These are phyloP conservation scores for Heritiera fomes DNA, from an alignment of 345 rosid species.

Conservation along the genomic window DNA sequence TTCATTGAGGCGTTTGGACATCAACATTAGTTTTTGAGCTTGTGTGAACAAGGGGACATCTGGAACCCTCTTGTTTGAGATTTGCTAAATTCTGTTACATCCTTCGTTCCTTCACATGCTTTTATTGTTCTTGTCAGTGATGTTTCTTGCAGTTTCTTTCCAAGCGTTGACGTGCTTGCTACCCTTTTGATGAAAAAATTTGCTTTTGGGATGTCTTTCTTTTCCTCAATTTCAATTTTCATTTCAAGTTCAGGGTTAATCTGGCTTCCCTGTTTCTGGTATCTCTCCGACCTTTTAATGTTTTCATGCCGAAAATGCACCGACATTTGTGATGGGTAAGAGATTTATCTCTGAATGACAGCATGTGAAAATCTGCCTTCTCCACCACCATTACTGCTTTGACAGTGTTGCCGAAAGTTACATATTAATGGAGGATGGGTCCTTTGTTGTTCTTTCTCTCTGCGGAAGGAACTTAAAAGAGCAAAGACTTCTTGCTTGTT, in stretches of 20 bases:
- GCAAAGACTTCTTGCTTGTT: too few relatives aligned
- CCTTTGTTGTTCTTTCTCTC: neutral
- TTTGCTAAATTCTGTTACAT: neutral
- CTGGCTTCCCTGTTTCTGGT: neutral
- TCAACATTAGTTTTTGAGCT: neutral
- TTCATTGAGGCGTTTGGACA: neutral
- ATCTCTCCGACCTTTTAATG: neutral
- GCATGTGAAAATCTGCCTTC: neutral
- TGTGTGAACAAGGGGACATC: neutral
- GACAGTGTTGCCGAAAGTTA: neutral
- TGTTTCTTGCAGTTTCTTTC: neutral
- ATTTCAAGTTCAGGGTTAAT: neutral
- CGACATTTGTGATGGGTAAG: neutral
- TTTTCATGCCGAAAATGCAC: constrained; percentile 14
- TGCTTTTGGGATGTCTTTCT: neutral
- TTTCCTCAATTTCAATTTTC: neutral
- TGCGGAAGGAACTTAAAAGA: neutral
- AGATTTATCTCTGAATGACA: too few relatives aligned
- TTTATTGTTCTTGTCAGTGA: neutral
- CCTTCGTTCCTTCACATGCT: neutral
- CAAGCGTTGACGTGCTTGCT: neutral
- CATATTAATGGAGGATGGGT: neutral
- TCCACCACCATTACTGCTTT: neutral
- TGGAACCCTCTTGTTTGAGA: neutral
- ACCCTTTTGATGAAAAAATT: neutral